Percentiles rank a stretch among this genome's conserved stretches.
These are phyloP conservation scores for Acanthamoeba sp. DNA, from an alignment of 208 protist genomes.

Conservation along the genomic window DNA sequence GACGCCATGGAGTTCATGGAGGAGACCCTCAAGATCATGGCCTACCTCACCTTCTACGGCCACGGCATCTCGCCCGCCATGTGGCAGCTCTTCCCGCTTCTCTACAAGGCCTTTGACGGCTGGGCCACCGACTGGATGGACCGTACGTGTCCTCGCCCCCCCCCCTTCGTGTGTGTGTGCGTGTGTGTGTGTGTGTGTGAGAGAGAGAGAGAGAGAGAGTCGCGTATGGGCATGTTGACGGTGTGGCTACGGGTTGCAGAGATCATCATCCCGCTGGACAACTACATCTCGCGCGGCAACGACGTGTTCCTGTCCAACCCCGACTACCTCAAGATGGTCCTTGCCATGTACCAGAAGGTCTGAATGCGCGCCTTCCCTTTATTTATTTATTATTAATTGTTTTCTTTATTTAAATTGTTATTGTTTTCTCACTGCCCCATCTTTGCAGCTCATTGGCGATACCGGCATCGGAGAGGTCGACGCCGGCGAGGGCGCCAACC, in stretches of 20 bases:
- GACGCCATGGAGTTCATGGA: constrained; percentile 54
- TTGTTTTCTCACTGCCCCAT: not conserved
- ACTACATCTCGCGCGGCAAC: constrained; percentile 54
- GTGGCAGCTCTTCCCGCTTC: constrained; percentile 63
- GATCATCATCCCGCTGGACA: constrained; percentile 53
- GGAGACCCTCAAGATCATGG: constrained; percentile 63
- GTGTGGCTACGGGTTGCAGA: constrained; percentile 20
- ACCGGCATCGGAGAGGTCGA: not conserved
- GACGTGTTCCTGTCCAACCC: constrained; percentile 32
- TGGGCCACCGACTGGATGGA: constrained; percentile 70
- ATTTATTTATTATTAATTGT: not conserved
- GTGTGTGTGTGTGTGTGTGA: too few relatives aligned
- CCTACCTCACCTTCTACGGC: constrained; percentile 59
- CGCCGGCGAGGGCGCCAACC: constrained; percentile 6
- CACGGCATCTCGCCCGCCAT: not conserved
- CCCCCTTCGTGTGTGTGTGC: too few relatives aligned
- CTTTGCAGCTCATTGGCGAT: constrained; percentile 11
- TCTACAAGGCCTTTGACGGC: constrained; percentile 53
- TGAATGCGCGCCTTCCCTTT: not conserved
- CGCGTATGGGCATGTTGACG: not conserved
- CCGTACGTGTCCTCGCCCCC: not conserved
- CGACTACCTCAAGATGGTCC: constrained; percentile 53
- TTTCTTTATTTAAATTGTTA: not conserved
- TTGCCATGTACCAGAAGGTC: constrained; percentile 54
- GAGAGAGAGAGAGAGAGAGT: too few relatives aligned